A percentile compares a stretch with the other conserved stretches of the same genome.
Evolutionary conservation across 129 eudicot species (phyloP).

Genomic region (Rutidosis leptorrhynchoides): DNA sequence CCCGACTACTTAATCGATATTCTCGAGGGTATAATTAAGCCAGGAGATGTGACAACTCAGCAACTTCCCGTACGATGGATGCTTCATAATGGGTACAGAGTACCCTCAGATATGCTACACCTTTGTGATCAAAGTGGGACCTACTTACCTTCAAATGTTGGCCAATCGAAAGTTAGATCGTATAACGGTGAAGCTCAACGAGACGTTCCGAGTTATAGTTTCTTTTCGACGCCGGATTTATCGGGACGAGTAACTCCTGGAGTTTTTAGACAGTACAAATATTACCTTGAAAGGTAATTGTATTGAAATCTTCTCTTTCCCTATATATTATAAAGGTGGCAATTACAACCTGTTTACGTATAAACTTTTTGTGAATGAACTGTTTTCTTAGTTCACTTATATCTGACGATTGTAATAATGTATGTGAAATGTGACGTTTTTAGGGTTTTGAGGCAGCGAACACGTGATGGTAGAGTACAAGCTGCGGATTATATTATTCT

Average conservation of each 20-base stretch:
- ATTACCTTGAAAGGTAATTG: constrained; percentile 70
- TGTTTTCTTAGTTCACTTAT: constrained; percentile 8
- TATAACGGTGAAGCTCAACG: constrained; percentile 28
- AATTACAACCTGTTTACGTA: background rate
- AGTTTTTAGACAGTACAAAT: constrained; percentile 57
- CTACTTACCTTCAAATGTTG: constrained; percentile 31
- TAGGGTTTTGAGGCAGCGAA: constrained; percentile 63
- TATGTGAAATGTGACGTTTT: constrained; percentile 18
- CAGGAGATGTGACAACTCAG: constrained; percentile 47
- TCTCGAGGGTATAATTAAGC: constrained; percentile 70
- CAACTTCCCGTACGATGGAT: constrained; percentile 89
- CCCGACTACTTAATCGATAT: constrained; percentile 81
- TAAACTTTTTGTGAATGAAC: background rate
- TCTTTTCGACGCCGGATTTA: constrained; percentile 43
- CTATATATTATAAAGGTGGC: background rate
- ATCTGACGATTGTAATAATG: background rate
- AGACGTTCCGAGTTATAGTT: constrained; percentile 31
- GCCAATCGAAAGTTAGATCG: constrained; percentile 19
- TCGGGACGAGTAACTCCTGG: constrained; percentile 73
- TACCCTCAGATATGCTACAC: constrained; percentile 79
- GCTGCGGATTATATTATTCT: constrained; percentile 80
- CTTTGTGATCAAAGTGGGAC: constrained; percentile 54
- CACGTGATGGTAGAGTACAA: constrained; percentile 70
- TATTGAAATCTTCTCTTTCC: background rate
- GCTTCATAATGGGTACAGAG: constrained; percentile 80